Evolutionary conservation across 129 eudicot genomes (phyloP), one percentile per base, ranked within the genome.

Genomic region (Silybum marianum): DNA sequence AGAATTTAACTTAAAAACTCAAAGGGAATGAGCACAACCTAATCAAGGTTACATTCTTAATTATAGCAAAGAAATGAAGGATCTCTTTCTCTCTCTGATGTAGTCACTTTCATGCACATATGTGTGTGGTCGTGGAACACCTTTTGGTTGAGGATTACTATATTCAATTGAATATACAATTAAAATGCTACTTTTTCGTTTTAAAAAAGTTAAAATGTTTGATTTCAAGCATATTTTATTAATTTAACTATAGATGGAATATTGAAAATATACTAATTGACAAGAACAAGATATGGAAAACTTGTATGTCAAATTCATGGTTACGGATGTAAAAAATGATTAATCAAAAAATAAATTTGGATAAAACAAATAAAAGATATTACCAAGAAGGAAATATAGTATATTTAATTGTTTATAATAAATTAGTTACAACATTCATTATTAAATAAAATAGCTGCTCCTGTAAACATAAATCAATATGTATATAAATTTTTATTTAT

Each of bases 121-220:
- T 72, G 34, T 72, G 76, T 39, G 81, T 77, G 72, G 46, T 77
- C 22, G 40, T 36, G 51, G 19, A 85, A 81, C 82, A 73, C 85
- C 86, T 80, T 90, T 84, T 78, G 85, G 94, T 90, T 74, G 80
- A 89, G 71, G 80, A 81, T 81, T 77, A 83, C 12, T 74, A 9
- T 83, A 62, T 80, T 58, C 23, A n/a, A 58, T 58, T 58, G 66
- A 58, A 58, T 58, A 58, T 58, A 58, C 23, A 58, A 58, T 58
- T 58, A 58, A 58, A 58, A 58, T 58, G 66, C 66, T 58, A 58
- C 66, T 58, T 58, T 54, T 58, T 58, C 66, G n/a, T 58, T 18
- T 14, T 16, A 51, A 14, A 58, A 58, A 58, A 58, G 66, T 58
- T 58, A 58, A 58, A 58, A 58, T n/a, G 66, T 58, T 58, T 58